Conservation (phyloP, 1,139 yeast genomes). For the Kodamaea sp. region DNA sequence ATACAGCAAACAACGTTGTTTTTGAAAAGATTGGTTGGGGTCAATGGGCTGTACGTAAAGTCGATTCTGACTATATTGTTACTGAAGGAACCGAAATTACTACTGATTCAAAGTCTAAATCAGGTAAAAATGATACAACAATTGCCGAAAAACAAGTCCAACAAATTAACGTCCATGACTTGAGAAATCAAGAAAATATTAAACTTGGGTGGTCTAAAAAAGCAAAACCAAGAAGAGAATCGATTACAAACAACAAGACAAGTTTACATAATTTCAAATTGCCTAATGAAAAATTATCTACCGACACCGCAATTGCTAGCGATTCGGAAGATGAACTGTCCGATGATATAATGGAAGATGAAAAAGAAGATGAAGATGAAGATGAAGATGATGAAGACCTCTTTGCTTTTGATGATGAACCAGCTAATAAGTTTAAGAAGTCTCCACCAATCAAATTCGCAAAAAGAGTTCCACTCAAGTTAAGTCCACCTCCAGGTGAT, state of each 20-base stretch:
- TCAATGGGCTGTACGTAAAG: constrained; percentile 82
- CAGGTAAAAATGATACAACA: neutral
- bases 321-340: constrained; percentile 43
- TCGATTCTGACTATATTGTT: constrained; percentile 48
- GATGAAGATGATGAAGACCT: constrained; percentile 26
- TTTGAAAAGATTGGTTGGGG: constrained; percentile 99
- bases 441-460: constrained; percentile 45
- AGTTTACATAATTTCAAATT: constrained; percentile 46
- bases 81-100: constrained; percentile 38
- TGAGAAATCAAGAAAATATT: constrained; percentile 38
- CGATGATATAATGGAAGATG: constrained; percentile 20
- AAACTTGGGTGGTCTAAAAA: constrained; percentile 46
- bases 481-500: constrained; percentile 39
- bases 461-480: constrained; percentile 40
- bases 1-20: constrained; percentile 55
- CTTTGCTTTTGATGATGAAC: constrained; percentile 45
- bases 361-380: constrained; percentile 21
- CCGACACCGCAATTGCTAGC: constrained; percentile 27
- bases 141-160: constrained; percentile 5
- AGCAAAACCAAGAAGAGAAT: constrained; percentile 41
- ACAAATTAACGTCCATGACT: constrained; percentile 29
- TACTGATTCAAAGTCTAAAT: neutral
- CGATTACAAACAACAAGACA: constrained; percentile 47
- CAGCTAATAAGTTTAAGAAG: constrained; percentile 17
- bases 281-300: constrained; percentile 31